Conservation (phyloP, 2,329 filamentous ascomycete species). For the Pestalotiopsis sp. region DNA sequence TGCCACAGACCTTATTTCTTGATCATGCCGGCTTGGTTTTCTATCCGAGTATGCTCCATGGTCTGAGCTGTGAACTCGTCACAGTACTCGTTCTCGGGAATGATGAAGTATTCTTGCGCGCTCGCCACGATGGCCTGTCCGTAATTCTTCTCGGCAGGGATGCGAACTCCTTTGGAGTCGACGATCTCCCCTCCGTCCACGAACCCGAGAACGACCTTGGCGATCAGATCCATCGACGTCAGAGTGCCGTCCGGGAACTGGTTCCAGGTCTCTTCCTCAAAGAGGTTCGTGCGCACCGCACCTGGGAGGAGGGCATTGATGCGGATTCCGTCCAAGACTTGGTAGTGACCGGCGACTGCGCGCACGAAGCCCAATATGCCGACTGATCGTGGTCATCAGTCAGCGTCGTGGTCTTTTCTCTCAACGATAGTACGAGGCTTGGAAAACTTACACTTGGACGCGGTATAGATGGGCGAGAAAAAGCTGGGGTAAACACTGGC, state of each 20-base stretch:
- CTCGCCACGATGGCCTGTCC: conserved; percentile 1
- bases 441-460: conserved; percentile 16
- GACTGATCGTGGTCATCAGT: neutral
- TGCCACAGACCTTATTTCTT: too few species aligned
- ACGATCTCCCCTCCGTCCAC: conserved; percentile 1
- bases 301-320: conserved; percentile 1
- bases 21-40: neutral
- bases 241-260: neutral
- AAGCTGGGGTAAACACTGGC: conserved; percentile 18
- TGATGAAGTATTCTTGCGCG: neutral
- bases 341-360: neutral
- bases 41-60: conserved; percentile 1
- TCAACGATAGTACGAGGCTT: neutral
- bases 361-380: neutral
- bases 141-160: conserved; percentile 1
- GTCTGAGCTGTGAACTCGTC: conserved; percentile 3
- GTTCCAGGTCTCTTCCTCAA: conserved; percentile 1
- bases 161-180: neutral
- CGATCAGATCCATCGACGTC: neutral
- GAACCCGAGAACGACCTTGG: neutral
- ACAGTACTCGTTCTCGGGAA: conserved; percentile 2
- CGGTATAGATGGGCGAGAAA: conserved; percentile 17
- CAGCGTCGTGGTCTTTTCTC: neutral
- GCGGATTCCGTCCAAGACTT: neutral
- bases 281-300: neutral